Conservation (phyloP, 805 yeast genomes). For the Candida endomychidarum region DNA sequence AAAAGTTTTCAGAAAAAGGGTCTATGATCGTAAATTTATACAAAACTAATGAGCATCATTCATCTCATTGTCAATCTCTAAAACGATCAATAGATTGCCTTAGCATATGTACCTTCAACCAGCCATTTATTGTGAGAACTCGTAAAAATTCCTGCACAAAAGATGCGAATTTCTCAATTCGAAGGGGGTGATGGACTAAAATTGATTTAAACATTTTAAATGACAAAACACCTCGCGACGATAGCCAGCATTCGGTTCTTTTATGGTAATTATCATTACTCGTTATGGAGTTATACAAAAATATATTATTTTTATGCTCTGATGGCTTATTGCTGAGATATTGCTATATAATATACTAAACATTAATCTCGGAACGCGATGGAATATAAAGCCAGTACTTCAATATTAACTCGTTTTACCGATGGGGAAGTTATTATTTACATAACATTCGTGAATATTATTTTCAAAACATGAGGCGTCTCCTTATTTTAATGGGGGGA, state of each 20-base stretch:
- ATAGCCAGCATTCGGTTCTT: slow-evolving; percentile 1
- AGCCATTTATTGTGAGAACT: slow-evolving; percentile 5
- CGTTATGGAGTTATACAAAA: not conserved
- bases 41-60: not conserved
- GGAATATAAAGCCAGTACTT: not conserved
- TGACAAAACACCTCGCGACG: not conserved
- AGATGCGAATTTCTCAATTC: not conserved
- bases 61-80: not conserved
- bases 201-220: slow-evolving; percentile 2
- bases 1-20: slow-evolving; percentile 4
- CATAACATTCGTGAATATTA: too few species aligned
- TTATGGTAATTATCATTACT: not conserved
- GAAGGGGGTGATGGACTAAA: not conserved
- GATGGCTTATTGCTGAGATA: too few species aligned
- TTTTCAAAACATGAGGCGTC: too few species aligned
- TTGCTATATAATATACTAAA: too few species aligned
- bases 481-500: too few species aligned
- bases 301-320: slow-evolving; percentile 2
- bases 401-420: not conserved
- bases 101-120: not conserved
- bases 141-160: slow-evolving; percentile 7
- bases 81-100: not conserved
- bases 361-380: too few species aligned
- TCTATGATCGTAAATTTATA: slow-evolving; percentile 3
- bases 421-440: too few species aligned